Evolutionary conservation across 2,329 filamentous ascomycete genomes (phyloP).

Genomic region (Madurella mycetomatis): DNA sequence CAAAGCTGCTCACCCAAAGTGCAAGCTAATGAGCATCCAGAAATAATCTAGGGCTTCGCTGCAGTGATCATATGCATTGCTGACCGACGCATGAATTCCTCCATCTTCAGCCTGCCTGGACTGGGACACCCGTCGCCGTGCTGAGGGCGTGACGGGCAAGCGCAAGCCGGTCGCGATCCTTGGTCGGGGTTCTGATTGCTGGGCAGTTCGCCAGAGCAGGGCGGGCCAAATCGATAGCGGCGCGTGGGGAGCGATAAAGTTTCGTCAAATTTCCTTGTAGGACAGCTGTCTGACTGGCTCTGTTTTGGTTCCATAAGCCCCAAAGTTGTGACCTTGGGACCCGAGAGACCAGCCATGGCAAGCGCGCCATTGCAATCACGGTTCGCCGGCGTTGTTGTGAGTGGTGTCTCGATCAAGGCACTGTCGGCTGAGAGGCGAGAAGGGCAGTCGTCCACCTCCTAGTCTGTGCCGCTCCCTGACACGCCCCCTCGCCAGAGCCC

Average conservation of each 20-base stretch:
- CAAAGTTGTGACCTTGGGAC: not conserved
- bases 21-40: not conserved
- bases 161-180: not conserved
- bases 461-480: constrained; percentile 33
- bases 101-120: constrained; percentile 7
- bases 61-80: constrained; percentile 16
- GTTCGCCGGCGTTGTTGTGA: not conserved
- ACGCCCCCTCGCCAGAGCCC: constrained; percentile 57
- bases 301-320: constrained; percentile 2
- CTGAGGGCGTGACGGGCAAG: constrained; percentile 7
- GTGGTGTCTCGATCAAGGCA: constrained; percentile 3
- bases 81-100: constrained; percentile 21
- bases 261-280: constrained; percentile 4
- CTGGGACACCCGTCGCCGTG: constrained; percentile 2
- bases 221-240: not conserved
- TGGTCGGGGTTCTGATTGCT: not conserved
- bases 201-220: constrained; percentile 5
- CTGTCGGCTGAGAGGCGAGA: constrained; percentile 18
- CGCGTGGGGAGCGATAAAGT: not conserved
- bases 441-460: constrained; percentile 28
- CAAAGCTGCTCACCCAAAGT: not conserved
- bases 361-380: not conserved
- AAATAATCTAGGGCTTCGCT: constrained; percentile 1
- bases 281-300: constrained; percentile 12
- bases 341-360: constrained; percentile 1